Evolutionary conservation across 1,139 yeast genomes (phyloP).

Genomic region (Suhomyces coccinellae): DNA sequence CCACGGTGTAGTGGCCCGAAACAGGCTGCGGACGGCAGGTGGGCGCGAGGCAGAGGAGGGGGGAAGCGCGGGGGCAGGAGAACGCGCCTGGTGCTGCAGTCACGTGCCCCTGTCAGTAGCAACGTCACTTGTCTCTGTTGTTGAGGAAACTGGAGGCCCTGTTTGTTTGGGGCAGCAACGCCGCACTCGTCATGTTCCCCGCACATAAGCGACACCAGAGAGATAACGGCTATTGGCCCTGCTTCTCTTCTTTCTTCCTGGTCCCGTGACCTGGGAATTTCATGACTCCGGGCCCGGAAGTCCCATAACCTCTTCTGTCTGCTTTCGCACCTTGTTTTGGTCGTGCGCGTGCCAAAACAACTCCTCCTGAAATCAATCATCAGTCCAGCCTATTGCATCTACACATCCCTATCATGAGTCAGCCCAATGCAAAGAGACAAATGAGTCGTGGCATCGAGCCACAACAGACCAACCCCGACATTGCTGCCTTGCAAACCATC

Average conservation of each 20-base stretch:
- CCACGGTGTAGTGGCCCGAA: constrained; percentile 6
- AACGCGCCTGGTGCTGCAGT: background rate
- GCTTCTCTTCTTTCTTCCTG: too few species aligned
- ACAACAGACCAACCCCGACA: constrained; percentile 22
- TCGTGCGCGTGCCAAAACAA: constrained; percentile 1
- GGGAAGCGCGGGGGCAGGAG: constrained; percentile 5
- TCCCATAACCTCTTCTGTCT: background rate
- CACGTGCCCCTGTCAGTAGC: background rate
- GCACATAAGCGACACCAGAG: too few species aligned
- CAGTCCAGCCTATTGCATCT: background rate
- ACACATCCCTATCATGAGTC: constrained; percentile 3
- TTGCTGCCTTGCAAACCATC: constrained; percentile 47
- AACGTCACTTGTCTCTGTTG: too few species aligned
- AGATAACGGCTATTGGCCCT: too few species aligned
- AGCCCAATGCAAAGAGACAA: constrained; percentile 21
- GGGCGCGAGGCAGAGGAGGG: background rate
- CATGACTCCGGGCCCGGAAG: too few species aligned
- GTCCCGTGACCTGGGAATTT: too few species aligned
- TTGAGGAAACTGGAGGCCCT: too few species aligned
- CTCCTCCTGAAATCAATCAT: background rate
- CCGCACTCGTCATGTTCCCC: too few species aligned
- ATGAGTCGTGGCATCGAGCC: constrained; percentile 19
- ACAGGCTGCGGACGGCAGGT: constrained; percentile 8
- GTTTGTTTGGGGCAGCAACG: too few species aligned
- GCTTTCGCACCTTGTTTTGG: background rate